Base-by-base conservation (phyloP, 2,329 filamentous ascomycete species). In the Esteya vermicola region DNA sequence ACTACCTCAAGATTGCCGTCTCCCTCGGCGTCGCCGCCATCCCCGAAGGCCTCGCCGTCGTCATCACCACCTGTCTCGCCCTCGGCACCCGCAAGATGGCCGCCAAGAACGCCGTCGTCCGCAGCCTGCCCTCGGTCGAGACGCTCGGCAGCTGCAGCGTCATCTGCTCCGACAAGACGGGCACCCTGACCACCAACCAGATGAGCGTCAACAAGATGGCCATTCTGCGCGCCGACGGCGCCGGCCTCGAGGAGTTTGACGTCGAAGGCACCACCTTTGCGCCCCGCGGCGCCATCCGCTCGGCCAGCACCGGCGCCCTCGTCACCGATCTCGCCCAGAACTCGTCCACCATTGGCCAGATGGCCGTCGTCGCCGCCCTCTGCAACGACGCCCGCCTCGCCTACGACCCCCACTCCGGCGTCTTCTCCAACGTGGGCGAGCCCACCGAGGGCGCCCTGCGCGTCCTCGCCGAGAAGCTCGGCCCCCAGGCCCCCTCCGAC, bases 151-250 rank as follows among this genome's bases (percentile, higher is more conserved):
- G 91, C 71, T 98, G 91, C 74, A 98, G 91, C 54, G 88, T 98
- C 42, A 95, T 98, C 57, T 98, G 93, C 68, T 98, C 93, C 4
- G 91, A 98, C 69, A 98, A 98, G 70, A 98, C 91, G 6, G 93
- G 91, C 51, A 98, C 91, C 36, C 65, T 98, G 56, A 98, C 91
- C 10, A 98, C 91, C 31, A 98, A 98, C 64, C 88, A 96, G 63
- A 98, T 98, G 91, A 96, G 91, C 55, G 91, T 95, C 42, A 91
- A 79, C 67, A 93, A 89, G 62, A 64, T 96, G 41, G 83, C 94
- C 36, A 85, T 88, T 56, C 69, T 98, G 50, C 79, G 75, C 52
- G 76, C 82, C 49, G 61, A 72, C 44, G 88, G 85, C 36, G 73
- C 65, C 40, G 79, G 75, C 43, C 67, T 96, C 20, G 83, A 88